phyloP scores from a whole-genome alignment of 805 yeast genomes.

The Candida endomychidarum region DNA sequence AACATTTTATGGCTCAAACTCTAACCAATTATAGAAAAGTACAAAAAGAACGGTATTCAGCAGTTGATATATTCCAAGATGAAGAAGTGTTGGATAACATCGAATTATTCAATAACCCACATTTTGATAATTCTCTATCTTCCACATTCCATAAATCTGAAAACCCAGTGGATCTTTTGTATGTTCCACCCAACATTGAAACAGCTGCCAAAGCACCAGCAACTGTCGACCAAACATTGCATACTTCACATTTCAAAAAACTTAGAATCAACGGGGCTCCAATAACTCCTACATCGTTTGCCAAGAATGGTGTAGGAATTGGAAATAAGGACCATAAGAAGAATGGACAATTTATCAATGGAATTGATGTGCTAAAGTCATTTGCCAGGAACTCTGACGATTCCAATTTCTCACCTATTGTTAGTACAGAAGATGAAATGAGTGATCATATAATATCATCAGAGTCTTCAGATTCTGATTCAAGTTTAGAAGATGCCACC shows the following conservation, averaged over 20 bases:
- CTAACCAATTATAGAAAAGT: constrained; percentile 33
- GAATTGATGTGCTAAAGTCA: constrained; percentile 5
- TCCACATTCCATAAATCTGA: constrained; percentile 17
- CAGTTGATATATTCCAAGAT: constrained; percentile 14
- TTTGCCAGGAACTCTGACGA: not conserved
- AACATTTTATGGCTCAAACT: constrained; percentile 30
- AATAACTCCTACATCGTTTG: constrained; percentile 24
- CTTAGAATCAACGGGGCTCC: constrained; percentile 41
- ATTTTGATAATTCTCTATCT: constrained; percentile 14
- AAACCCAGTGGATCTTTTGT: constrained; percentile 19
- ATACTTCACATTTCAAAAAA: constrained; percentile 41
- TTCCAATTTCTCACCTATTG: constrained; percentile 1
- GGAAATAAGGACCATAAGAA: not conserved
- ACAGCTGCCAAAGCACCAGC: constrained; percentile 30
- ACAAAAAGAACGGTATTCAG: constrained; percentile 19
- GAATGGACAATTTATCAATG: not conserved
- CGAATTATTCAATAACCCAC: constrained; percentile 12
- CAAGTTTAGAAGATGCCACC: constrained; percentile 6
- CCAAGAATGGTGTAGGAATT: constrained; percentile 7
- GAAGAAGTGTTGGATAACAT: constrained; percentile 1
- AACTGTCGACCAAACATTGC: constrained; percentile 36
- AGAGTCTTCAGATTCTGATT: constrained; percentile 13
- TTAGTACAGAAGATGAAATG: constrained; percentile 23
- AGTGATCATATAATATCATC: constrained; percentile 13
- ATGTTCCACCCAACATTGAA: constrained; percentile 9